Conservation (phyloP, 2,329 filamentous ascomycete genomes). For the Volutella citrinella region DNA sequence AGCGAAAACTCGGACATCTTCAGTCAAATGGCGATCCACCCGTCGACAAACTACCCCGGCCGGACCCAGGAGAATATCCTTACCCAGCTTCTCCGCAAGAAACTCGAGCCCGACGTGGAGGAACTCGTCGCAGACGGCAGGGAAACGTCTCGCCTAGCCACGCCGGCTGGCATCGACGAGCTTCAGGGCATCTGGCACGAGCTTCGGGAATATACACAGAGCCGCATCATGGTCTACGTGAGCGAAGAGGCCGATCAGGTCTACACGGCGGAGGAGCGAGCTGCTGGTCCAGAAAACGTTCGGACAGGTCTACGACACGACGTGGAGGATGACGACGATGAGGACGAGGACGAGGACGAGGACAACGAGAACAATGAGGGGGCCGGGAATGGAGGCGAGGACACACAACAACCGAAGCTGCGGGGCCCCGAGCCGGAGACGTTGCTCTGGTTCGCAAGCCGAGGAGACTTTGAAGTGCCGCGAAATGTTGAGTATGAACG, state of each 20-base stretch:
- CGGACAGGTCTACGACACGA: slow-evolving; percentile 65
- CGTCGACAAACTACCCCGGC: slow-evolving; percentile 71
- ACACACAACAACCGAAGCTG: slow-evolving; percentile 27
- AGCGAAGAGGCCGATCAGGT: slow-evolving; percentile 51
- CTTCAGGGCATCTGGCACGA: slow-evolving; percentile 58
- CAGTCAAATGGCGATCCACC: slow-evolving; percentile 68
- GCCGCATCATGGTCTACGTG: slow-evolving; percentile 40
- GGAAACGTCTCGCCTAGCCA: slow-evolving; percentile 39
- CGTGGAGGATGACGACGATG: slow-evolving; percentile 48
- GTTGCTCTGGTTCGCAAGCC: slow-evolving; percentile 43
- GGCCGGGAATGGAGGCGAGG: slow-evolving; percentile 13
- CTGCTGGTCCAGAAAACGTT: slow-evolving; percentile 64
- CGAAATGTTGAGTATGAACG: slow-evolving; percentile 42
- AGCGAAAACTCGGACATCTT: slow-evolving; percentile 66
- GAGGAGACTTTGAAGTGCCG: slow-evolving; percentile 44
- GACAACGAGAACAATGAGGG: slow-evolving; percentile 23
- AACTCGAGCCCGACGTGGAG: slow-evolving; percentile 75
- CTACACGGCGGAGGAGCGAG: slow-evolving; percentile 70
- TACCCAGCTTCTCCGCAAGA: slow-evolving; percentile 73
- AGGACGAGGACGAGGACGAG: slow-evolving; percentile 59
- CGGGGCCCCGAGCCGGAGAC: slow-evolving; percentile 44
- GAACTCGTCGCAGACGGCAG: slow-evolving; percentile 66
- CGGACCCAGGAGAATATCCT: slow-evolving; percentile 65
- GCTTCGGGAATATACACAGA: slow-evolving; percentile 38
- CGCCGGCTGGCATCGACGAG: slow-evolving; percentile 40